Evolutionary conservation across 257 asterid species (phyloP), one percentile per base, ranked within the genome.

Genomic region (Solanum arcanum): DNA sequence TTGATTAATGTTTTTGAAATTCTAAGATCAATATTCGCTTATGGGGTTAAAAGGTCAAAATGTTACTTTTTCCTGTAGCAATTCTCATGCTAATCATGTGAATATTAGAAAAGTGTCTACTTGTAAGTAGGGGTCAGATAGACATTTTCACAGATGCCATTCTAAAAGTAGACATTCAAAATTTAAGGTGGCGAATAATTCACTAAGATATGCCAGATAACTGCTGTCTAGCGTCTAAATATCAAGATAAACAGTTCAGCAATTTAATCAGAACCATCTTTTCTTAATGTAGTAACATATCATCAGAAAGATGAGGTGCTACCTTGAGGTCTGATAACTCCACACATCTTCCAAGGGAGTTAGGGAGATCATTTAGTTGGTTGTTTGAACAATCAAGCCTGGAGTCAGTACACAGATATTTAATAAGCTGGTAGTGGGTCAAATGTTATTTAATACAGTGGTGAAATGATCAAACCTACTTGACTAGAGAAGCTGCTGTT

Each of bases 351-450:
- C 99, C 98, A 73, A 97, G 91, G 88, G 99, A 91, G 89, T 86
- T 89, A 11, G 99, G 96, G 85, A 97, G 99, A 88, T 91, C 91
- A 86, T 88, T 92, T 70, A 95, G 90, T 89, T 42, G 88, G 92
- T 97, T 97, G 90, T 92, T 94, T 47, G 99, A 97, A 91, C 99
- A 95, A 91, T 95, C 99, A 90, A 96, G 93, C 94, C 99, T 97
- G 93, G 84, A 91, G 52, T 49, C 86, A 88, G 76, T 62, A 64
- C 16, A 12, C 31, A 90, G 74, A 86, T 16, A 47, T 46, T 47
- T 20, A 86, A 33, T 49, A 72, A 86, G 68, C 59, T 33, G 42
- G 46, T 20, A 47, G 73, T 21, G 11, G 5, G 13, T 73, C 84
- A 72, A 35, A n/a, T 72, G 23, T 49, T 31, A 70, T 47, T 73